Base-by-base conservation (phyloP, 495 filamentous ascomycete species). In the Pyrenopolyporus hunteri region DNA sequence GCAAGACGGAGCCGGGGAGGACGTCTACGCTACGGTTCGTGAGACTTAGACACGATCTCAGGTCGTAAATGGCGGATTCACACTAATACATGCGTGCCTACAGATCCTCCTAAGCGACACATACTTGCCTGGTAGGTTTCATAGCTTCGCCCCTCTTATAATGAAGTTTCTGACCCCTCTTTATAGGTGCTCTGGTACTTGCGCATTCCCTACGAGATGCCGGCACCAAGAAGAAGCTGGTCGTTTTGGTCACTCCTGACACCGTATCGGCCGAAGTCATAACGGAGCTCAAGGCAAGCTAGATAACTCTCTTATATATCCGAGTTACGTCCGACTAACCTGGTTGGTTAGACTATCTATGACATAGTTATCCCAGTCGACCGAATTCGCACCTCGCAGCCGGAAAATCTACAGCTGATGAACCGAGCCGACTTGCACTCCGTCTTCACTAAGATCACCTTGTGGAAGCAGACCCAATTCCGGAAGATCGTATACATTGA, bases 201-300 rank as follows among this genome's bases (percentile, higher is more conserved):
- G 93, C 91, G 50, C 92, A 97, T 78, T 97, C 94, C 29, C 78
- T 99, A 45, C 90, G 90, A 75, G 95, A 98, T 87, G 89, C 86
- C 67, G 90, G 91, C 47, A 91, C 94, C 22, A 86, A 76, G 50
- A 94, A 91, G 77, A 93, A 89, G 77, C 81, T 99, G 60, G 91
- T 89, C 43, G 87, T 88, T 66, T 80, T 98, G 46, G 86, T 91
- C 68, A 96, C 91, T 9, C 80, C 87, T 22, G 91, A 93, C 60
- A 86, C 76, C 23, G 78, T 98, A 46, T 87, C 85, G 14, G 71
- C 82, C 14, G 85, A 84, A 16, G 91, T 90, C 19, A 80, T 98
- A 23, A 80, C 81, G 7, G 86, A 94, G 76, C 82, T 98, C 64
- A 85, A 87, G 82, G 93, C 45, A 65, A 44, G 54, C 56, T 53